These are phyloP conservation scores for Apophysomyces sp. DNA, from an alignment of 371 early-diverging fungal genomes.

Conservation along the genomic window DNA sequence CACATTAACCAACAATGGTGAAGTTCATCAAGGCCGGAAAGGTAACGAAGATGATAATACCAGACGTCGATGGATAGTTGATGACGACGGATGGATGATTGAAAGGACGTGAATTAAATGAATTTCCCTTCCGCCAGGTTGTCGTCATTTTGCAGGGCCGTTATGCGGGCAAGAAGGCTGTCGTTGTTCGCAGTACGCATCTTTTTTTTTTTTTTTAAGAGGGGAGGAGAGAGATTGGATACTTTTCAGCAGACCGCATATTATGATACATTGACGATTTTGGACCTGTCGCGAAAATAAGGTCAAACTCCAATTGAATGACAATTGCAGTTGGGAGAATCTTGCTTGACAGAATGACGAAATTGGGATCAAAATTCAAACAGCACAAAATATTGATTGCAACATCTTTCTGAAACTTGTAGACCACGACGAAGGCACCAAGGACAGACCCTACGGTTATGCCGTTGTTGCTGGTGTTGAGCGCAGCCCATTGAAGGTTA, in stretches of 20 bases:
- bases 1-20: constrained; percentile 11
- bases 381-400: not conserved
- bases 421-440: constrained; percentile 83
- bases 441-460: constrained; percentile 94
- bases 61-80: constrained; percentile 3
- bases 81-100: not conserved
- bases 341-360: not conserved
- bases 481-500: constrained; percentile 94
- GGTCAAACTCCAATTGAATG: not conserved
- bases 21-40: constrained; percentile 22
- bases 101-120: not conserved
- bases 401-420: constrained; percentile 11
- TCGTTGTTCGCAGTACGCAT: constrained; percentile 90
- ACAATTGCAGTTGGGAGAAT: not conserved
- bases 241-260: not conserved
- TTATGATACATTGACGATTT: not conserved
- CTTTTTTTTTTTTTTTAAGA: not conserved
- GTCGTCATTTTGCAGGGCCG: constrained; percentile 96
- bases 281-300: not conserved
- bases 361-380: not conserved
- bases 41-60: not conserved
- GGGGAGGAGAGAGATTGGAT: not conserved
- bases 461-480: constrained; percentile 97
- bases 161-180: constrained; percentile 98
- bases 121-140: constrained; percentile 60